Percentiles rank a stretch among this genome's conserved stretches.
Conservation (phyloP, 2,329 filamentous ascomycete genomes). For the Hypoxylon sp. region DNA sequence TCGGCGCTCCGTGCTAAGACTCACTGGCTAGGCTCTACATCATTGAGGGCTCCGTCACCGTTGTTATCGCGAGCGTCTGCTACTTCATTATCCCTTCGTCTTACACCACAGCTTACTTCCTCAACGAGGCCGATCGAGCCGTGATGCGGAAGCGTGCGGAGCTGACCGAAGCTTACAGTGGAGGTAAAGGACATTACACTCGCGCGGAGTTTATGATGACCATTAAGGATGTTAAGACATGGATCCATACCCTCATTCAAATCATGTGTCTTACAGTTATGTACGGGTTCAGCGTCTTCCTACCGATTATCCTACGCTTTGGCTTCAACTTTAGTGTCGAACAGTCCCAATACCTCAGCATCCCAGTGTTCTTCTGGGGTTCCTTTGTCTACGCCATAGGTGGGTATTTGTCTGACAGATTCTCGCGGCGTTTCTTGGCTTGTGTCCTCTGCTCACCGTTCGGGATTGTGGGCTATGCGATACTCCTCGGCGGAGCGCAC, state of each 20-base stretch:
- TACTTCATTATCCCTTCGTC: constrained; percentile 41
- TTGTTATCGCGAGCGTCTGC: constrained; percentile 28
- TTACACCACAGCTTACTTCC: constrained; percentile 43
- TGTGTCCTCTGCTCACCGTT: constrained; percentile 36
- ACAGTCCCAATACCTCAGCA: constrained; percentile 42
- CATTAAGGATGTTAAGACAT: constrained; percentile 39
- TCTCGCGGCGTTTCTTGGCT: constrained; percentile 34
- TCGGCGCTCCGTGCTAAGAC: not conserved
- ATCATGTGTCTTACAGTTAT: constrained; percentile 41
- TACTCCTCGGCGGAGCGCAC: constrained; percentile 35
- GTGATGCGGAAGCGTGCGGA: constrained; percentile 43
- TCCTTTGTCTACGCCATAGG: constrained; percentile 33
- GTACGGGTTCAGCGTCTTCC: constrained; percentile 43
- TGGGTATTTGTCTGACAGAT: constrained; percentile 38
- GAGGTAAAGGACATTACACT: constrained; percentile 41
- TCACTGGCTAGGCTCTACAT: constrained; percentile 34
- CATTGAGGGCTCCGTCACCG: constrained; percentile 38
- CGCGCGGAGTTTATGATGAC: constrained; percentile 39
- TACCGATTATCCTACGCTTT: constrained; percentile 42
- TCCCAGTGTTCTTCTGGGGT: constrained; percentile 43
- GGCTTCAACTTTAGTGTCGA: constrained; percentile 42
- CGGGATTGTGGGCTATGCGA: constrained; percentile 36
- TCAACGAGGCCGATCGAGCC: constrained; percentile 41
- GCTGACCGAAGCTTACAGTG: constrained; percentile 39
- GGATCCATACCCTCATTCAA: constrained; percentile 39